Evolutionary conservation across 1,284 basidiomycete species (phyloP).

Genomic region (Puccinia sorghi): DNA sequence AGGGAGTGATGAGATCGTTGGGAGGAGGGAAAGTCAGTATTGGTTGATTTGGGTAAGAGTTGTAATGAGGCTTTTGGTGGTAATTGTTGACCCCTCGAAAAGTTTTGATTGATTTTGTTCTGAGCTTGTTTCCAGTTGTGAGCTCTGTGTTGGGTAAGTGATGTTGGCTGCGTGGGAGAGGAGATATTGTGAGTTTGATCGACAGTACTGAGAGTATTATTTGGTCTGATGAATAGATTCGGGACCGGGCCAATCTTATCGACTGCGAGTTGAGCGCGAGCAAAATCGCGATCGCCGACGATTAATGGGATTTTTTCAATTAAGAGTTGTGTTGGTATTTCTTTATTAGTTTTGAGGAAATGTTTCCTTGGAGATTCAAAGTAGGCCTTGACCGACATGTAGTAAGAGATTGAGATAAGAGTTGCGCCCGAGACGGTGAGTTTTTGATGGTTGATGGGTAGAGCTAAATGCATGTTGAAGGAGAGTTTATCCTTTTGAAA

Average conservation of each 20-base stretch:
- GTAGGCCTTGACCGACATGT: slow-evolving; percentile 4
- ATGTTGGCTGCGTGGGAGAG: background rate
- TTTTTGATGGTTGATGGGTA: slow-evolving; percentile 8
- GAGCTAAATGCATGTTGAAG: slow-evolving; percentile 4
- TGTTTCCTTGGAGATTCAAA: slow-evolving; percentile 27
- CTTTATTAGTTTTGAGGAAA: slow-evolving; percentile 5
- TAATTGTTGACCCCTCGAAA: background rate
- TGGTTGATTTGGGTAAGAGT: background rate
- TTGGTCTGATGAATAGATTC: background rate
- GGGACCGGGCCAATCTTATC: slow-evolving; percentile 28
- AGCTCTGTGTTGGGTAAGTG: background rate
- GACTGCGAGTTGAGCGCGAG: background rate
- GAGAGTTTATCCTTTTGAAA: slow-evolving; percentile 8
- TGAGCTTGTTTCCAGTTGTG: background rate
- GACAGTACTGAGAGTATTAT: no score
- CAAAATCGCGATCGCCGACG: slow-evolving; percentile 16
- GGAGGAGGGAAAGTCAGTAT: background rate
- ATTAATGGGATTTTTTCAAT: slow-evolving; percentile 11
- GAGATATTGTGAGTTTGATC: background rate
- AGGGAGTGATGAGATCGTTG: background rate
- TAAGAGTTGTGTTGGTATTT: background rate
- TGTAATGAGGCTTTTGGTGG: background rate
- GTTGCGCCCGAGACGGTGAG: slow-evolving; percentile 15
- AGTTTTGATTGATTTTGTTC: background rate
- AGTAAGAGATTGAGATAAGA: slow-evolving; percentile 24